phyloP scores from a whole-genome alignment of 108 stramenopile genomes.

The Aurantiochytrium sp. region DNA sequence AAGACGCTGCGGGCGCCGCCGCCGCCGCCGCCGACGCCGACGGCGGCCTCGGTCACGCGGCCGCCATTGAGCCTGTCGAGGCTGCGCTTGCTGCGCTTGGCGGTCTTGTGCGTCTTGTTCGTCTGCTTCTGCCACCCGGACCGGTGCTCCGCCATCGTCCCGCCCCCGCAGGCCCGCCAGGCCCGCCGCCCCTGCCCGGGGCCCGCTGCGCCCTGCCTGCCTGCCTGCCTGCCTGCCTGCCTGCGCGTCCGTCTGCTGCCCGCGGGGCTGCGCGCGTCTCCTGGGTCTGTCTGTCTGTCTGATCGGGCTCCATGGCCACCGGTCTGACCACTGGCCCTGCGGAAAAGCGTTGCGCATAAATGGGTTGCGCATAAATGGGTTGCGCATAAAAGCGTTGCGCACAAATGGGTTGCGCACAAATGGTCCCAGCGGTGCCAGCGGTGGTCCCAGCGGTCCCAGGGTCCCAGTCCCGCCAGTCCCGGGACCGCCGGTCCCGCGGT shows the following conservation, averaged over 20 bases:
- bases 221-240: neutral
- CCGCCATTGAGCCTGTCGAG: neutral
- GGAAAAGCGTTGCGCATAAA: too few relatives aligned
- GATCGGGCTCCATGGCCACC: too few relatives aligned
- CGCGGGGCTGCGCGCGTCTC: neutral
- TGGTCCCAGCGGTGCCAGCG: too few relatives aligned
- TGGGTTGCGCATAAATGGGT: too few relatives aligned
- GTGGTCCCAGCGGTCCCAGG: too few relatives aligned
- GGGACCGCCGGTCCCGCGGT: too few relatives aligned
- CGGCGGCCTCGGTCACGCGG: neutral
- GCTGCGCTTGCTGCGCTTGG: neutral
- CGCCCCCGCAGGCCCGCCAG: too few relatives aligned
- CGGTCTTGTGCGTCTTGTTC: slow-evolving; percentile 52
- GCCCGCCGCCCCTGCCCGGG: too few relatives aligned
- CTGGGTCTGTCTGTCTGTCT: neutral
- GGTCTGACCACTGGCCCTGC: too few relatives aligned
- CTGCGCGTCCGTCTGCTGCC: neutral
- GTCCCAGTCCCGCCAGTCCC: too few relatives aligned
- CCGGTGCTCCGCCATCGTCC: slow-evolving; percentile 36
- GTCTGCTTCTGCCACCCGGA: slow-evolving; percentile 49
- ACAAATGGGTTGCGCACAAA: too few relatives aligned
- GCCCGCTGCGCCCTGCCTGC: neutral
- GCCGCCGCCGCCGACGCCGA: slow-evolving; percentile 26
- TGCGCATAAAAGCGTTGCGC: too few relatives aligned
- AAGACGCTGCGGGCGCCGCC: neutral